phyloP scores from a whole-genome alignment of 208 protist species.

The Herpetomonas samuelpessoai region DNA sequence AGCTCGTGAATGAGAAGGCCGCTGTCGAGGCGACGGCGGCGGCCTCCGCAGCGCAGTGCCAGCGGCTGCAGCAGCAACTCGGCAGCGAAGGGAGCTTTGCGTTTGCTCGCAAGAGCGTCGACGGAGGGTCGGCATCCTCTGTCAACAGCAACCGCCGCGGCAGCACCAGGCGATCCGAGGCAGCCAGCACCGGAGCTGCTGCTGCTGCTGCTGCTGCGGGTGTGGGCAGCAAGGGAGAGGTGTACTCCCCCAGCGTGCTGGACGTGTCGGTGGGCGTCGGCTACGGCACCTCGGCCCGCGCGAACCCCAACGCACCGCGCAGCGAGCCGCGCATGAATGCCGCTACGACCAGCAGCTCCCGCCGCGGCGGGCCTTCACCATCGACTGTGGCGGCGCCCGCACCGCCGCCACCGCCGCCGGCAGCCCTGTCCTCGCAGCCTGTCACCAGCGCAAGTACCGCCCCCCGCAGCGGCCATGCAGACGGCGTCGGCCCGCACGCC shows the following conservation, averaged over 20 bases:
- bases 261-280: slow-evolving; percentile 33
- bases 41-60: neutral
- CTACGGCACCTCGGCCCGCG: slow-evolving; percentile 19
- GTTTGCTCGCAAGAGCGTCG: no score
- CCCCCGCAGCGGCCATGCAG: no score
- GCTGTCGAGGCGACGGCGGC: slow-evolving; percentile 10
- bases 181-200: slow-evolving; percentile 1
- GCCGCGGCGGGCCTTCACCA: no score
- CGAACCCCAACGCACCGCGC: neutral
- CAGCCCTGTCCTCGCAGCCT: no score
- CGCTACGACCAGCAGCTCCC: no score
- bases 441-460: no score
- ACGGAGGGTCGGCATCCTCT: no score
- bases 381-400: no score
- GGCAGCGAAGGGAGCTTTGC: no score
- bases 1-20: slow-evolving; percentile 23
- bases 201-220: neutral
- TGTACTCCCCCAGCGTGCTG: slow-evolving; percentile 24
- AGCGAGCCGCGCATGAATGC: no score
- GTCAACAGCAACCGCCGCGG: slow-evolving; percentile 3
- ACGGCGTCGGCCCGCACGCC: no score
- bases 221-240: neutral
- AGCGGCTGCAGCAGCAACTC: slow-evolving; percentile 6
- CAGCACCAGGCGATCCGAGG: slow-evolving; percentile 2
- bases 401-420: no score